Percentiles rank a stretch among this genome's conserved stretches.
Evolutionary conservation across 169 alveolate species (phyloP).

Genomic region (Plasmodium coatneyi): DNA sequence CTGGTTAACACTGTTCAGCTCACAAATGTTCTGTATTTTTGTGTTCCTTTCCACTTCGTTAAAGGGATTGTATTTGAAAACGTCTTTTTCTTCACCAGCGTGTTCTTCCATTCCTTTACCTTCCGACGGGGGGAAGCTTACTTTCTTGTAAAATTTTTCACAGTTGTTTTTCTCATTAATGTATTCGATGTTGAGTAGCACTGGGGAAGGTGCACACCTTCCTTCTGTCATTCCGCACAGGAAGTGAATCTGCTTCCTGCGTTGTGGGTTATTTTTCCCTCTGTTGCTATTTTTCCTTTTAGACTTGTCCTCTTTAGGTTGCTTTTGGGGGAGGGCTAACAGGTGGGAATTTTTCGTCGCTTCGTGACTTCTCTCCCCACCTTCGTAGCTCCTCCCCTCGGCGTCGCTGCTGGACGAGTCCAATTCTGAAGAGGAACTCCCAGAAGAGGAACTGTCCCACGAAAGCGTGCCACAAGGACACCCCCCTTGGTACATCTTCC

Average conservation of each 20-base stretch:
- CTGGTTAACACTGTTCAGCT: conserved; percentile 15
- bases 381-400: neutral
- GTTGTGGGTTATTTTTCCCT: neutral
- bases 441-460: neutral
- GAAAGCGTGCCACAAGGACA: neutral
- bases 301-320: neutral
- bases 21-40: conserved; percentile 35
- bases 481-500: neutral
- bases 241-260: conserved; percentile 13
- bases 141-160: conserved; percentile 22
- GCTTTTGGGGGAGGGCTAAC: neutral
- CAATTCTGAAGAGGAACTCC: neutral
- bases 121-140: neutral
- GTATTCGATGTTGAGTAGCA: conserved; percentile 23
- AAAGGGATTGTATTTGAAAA: conserved; percentile 70
- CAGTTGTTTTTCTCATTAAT: neutral
- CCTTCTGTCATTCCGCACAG: conserved; percentile 66
- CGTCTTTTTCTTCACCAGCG: neutral
- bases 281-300: neutral
- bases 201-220: conserved; percentile 54
- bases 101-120: neutral
- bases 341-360: neutral
- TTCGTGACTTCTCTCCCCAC: neutral
- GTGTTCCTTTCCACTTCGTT: conserved; percentile 38
- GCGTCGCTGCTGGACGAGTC: neutral